Percentiles rank a stretch among this genome's conserved stretches.
Conservation (phyloP, 2,329 filamentous ascomycete species). For the Cercospora sp. region DNA sequence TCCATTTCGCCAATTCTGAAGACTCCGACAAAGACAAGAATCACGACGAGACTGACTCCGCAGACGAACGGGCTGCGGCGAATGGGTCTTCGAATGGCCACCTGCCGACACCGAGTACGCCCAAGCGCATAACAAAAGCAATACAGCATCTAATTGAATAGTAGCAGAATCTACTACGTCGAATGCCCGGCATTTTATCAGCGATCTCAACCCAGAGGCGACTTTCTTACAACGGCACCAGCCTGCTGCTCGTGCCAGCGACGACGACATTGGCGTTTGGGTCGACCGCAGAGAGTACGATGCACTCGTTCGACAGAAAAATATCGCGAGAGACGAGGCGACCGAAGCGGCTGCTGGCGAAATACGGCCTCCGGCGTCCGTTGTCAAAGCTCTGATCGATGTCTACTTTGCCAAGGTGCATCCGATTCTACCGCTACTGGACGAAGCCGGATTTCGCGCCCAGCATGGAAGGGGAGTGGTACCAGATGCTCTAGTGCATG, state of each 20-base stretch:
- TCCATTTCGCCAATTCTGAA: constrained; percentile 31
- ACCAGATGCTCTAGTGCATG: constrained; percentile 46
- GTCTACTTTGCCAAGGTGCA: constrained; percentile 51
- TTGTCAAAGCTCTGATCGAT: constrained; percentile 44
- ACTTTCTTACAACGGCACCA: constrained; percentile 46
- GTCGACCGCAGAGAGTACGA: constrained; percentile 39
- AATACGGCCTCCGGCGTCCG: constrained; percentile 37
- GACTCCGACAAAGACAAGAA: constrained; percentile 11
- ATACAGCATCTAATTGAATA: not conserved
- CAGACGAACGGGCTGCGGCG: not conserved
- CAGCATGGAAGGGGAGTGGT: constrained; percentile 40
- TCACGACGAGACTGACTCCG: constrained; percentile 10
- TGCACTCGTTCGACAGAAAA: constrained; percentile 31
- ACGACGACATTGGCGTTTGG: constrained; percentile 40
- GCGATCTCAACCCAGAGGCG: constrained; percentile 50
- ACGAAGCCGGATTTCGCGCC: constrained; percentile 45
- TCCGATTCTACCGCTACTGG: constrained; percentile 50
- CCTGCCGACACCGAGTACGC: constrained; percentile 12
- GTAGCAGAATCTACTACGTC: constrained; percentile 11
- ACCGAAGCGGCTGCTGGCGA: constrained; percentile 15
- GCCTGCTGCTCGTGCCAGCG: constrained; percentile 20
- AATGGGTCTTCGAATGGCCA: not conserved
- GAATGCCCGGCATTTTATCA: constrained; percentile 21
- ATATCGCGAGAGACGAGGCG: constrained; percentile 18
- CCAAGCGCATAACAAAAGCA: not conserved